Evolutionary conservation across 345 rosid species (phyloP).

Genomic region (Populus nigra): DNA sequence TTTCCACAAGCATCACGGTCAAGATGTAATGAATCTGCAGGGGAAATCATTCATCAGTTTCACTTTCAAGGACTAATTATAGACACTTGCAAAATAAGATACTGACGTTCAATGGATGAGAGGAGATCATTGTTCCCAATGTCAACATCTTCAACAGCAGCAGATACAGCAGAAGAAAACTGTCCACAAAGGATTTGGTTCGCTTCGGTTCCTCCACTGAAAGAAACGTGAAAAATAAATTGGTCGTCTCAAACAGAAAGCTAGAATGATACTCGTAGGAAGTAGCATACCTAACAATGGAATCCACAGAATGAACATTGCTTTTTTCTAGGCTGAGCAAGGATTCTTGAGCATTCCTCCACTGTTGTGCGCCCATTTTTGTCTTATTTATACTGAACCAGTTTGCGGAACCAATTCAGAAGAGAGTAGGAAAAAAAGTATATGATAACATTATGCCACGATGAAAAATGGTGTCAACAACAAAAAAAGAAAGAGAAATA

Average conservation of each 20-base stretch:
- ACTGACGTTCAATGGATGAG: constrained; percentile 76
- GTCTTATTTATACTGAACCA: constrained; percentile 68
- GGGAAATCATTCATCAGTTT: constrained; percentile 12
- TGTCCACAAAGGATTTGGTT: constrained; percentile 57
- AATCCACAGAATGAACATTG: constrained; percentile 82
- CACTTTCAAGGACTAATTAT: neutral
- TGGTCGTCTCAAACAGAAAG: constrained; percentile 7
- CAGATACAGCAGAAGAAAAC: constrained; percentile 74
- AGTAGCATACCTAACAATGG: constrained; percentile 71
- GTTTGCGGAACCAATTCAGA: constrained; percentile 23
- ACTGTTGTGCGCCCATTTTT: constrained; percentile 70
- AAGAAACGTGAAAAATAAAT: neutral
- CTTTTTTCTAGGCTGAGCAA: constrained; percentile 68
- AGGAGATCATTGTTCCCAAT: constrained; percentile 59
- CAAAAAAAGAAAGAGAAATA: neutral
- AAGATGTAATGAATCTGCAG: constrained; percentile 81
- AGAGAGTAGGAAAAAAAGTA: neutral
- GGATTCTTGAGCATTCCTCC: constrained; percentile 89
- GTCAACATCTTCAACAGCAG: constrained; percentile 62
- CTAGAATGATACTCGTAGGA: constrained; percentile 1
- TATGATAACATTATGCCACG: constrained; percentile 1
- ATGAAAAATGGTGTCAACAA: constrained; percentile 1
- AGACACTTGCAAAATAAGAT: constrained; percentile 5
- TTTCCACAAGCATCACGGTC: constrained; percentile 83
- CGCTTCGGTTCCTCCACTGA: constrained; percentile 77